Percentiles rank a stretch among this genome's conserved stretches.
Conservation (phyloP, 2,329 filamentous ascomycete genomes). For the Byssochlamys sp. region DNA sequence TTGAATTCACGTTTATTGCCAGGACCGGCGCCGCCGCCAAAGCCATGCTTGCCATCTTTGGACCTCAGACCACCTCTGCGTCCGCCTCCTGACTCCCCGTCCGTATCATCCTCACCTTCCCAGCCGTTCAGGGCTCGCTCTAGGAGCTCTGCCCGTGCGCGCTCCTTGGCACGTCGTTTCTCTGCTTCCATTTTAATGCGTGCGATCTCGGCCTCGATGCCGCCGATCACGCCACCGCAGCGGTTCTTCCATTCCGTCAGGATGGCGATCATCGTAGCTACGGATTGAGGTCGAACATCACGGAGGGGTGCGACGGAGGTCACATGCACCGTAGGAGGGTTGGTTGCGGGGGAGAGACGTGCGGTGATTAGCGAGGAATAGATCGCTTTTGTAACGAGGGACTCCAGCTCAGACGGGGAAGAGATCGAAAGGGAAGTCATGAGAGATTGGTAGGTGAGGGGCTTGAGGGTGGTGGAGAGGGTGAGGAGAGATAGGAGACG, state of each 20-base stretch:
- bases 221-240: slow-evolving; percentile 62
- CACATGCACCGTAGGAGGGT: slow-evolving; percentile 63
- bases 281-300: slow-evolving; percentile 65
- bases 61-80: neutral
- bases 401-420: slow-evolving; percentile 64
- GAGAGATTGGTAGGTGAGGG: slow-evolving; percentile 65
- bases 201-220: slow-evolving; percentile 66
- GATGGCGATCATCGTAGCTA: slow-evolving; percentile 58
- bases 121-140: slow-evolving; percentile 40
- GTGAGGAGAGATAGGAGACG: slow-evolving; percentile 81
- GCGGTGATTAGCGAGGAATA: slow-evolving; percentile 75
- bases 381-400: slow-evolving; percentile 75
- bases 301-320: slow-evolving; percentile 74
- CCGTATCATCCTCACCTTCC: slow-evolving; percentile 14
- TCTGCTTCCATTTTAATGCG: slow-evolving; percentile 53
- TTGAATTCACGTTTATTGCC: slow-evolving; percentile 34
- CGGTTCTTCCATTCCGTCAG: slow-evolving; percentile 69
- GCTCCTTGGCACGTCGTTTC: slow-evolving; percentile 43
- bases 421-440: slow-evolving; percentile 57
- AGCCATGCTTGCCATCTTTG: slow-evolving; percentile 4
- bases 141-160: slow-evolving; percentile 40
- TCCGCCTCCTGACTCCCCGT: slow-evolving; percentile 3
- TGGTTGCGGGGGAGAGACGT: slow-evolving; percentile 79
- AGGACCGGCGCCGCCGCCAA: slow-evolving; percentile 7
- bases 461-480: slow-evolving; percentile 57